A percentile compares a stretch with the other conserved stretches of the same genome.
phyloP scores from a whole-genome alignment of 2,329 filamentous ascomycete genomes.

The Eutypella sp. region DNA sequence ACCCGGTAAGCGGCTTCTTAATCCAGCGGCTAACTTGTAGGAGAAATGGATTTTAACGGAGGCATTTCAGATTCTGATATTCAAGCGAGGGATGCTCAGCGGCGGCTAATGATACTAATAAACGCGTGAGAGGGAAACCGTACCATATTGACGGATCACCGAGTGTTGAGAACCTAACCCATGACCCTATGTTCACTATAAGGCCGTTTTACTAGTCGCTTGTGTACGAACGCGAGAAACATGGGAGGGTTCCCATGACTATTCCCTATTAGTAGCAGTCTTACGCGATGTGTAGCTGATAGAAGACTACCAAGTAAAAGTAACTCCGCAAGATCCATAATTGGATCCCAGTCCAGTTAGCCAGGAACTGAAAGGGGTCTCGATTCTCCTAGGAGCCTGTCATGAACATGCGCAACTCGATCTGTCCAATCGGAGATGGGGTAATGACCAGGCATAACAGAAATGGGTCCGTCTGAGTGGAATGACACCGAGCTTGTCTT shows the following conservation, averaged over 20 bases:
- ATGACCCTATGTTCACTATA: background rate
- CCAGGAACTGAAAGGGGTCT: background rate
- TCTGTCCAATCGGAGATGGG: background rate
- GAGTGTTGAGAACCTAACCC: background rate
- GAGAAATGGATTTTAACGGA: slow-evolving; percentile 20
- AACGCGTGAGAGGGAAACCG: background rate
- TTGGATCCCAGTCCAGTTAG: background rate
- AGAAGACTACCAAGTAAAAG: background rate
- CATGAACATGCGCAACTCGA: background rate
- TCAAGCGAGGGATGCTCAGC: background rate
- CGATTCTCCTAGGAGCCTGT: background rate
- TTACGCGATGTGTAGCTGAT: background rate
- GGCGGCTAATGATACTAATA: background rate
- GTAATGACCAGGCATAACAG: background rate
- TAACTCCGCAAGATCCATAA: too few species aligned
- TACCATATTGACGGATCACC: background rate
- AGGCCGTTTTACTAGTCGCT: background rate
- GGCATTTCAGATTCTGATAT: slow-evolving; percentile 6
- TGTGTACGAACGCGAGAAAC: background rate
- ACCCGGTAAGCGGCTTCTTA: background rate
- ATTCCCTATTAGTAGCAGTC: background rate
- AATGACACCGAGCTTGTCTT: background rate
- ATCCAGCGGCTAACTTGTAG: slow-evolving; percentile 4
- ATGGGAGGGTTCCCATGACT: background rate
- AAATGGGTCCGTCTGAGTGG: background rate